Percentiles rank a stretch among this genome's conserved stretches.
Conservation (phyloP, 1,284 basidiomycete genomes). For the Phellinidium pouzarii region DNA sequence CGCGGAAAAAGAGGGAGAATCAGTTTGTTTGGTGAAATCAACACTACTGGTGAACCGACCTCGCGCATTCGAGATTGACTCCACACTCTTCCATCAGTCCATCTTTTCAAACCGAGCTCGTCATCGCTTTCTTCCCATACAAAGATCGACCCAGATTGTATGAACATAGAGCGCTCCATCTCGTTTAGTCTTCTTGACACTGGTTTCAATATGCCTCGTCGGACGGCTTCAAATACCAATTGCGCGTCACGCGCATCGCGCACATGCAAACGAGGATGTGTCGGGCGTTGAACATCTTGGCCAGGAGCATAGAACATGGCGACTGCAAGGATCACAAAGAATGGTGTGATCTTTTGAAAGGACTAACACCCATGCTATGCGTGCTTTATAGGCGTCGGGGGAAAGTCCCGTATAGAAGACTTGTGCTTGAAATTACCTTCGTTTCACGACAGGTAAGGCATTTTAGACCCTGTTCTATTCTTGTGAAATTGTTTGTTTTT, state of each 20-base stretch:
- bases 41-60: conserved; percentile 29
- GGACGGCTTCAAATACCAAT: conserved; percentile 52
- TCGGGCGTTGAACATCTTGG: conserved; percentile 48
- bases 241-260: conserved; percentile 59
- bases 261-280: conserved; percentile 54
- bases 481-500: conserved; percentile 4
- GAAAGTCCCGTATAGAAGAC: conserved; percentile 13
- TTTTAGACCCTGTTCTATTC: conserved; percentile 17
- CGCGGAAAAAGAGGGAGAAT: conserved; percentile 17
- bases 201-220: conserved; percentile 43
- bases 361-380: neutral
- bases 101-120: conserved; percentile 51
- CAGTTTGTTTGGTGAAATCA: conserved; percentile 10
- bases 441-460: conserved; percentile 12
- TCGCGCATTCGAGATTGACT: conserved; percentile 60
- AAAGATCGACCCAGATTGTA: conserved; percentile 55
- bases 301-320: conserved; percentile 35
- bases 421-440: conserved; percentile 14
- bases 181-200: conserved; percentile 52
- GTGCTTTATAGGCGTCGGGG: conserved; percentile 14
- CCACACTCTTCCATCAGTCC: conserved; percentile 63
- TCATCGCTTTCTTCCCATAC: conserved; percentile 64
- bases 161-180: conserved; percentile 46
- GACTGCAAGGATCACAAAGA: conserved; percentile 13
- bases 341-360: neutral